Percentiles rank a stretch among this genome's conserved stretches.
These are phyloP conservation scores for Cercospora sp. DNA, from an alignment of 2,329 filamentous ascomycete genomes.

Conservation along the genomic window DNA sequence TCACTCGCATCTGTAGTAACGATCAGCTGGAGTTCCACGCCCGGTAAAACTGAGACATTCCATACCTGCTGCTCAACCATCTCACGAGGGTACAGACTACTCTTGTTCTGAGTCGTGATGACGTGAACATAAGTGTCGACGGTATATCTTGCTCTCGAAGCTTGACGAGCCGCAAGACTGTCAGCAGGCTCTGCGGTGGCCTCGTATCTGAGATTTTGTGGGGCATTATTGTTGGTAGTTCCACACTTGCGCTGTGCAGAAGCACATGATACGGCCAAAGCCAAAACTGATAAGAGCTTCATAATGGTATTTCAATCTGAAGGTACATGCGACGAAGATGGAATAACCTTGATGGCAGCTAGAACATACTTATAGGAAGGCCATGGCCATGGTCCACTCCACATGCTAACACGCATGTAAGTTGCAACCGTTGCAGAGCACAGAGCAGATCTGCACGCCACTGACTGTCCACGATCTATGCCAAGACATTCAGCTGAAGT, in stretches of 20 bases:
- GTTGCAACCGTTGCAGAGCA: neutral
- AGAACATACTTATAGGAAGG: conserved; percentile 1
- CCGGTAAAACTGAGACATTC: neutral
- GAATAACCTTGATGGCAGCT: neutral
- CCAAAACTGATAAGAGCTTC: conserved; percentile 7
- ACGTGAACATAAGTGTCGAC: conserved; percentile 43
- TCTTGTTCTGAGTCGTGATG: conserved; percentile 37
- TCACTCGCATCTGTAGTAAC: conserved; percentile 33
- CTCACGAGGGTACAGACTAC: conserved; percentile 38
- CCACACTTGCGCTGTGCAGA: conserved; percentile 12
- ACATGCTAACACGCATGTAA: neutral
- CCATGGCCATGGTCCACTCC: neutral
- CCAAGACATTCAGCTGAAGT: conserved; percentile 2
- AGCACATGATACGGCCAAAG: conserved; percentile 11
- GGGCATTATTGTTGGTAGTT: conserved; percentile 1
- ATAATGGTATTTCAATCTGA: neutral
- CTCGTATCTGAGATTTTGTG: conserved; percentile 2
- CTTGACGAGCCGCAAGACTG: neutral
- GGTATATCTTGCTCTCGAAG: conserved; percentile 11
- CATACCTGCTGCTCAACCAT: conserved; percentile 34
- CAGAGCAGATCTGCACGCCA: neutral
- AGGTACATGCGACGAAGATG: neutral
- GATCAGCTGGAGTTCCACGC: neutral
- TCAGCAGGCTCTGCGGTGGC: conserved; percentile 2
- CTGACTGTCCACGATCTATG: neutral